Evolutionary conservation across 1,284 basidiomycete species (phyloP).

Genomic region (Malassezia dermatis): DNA sequence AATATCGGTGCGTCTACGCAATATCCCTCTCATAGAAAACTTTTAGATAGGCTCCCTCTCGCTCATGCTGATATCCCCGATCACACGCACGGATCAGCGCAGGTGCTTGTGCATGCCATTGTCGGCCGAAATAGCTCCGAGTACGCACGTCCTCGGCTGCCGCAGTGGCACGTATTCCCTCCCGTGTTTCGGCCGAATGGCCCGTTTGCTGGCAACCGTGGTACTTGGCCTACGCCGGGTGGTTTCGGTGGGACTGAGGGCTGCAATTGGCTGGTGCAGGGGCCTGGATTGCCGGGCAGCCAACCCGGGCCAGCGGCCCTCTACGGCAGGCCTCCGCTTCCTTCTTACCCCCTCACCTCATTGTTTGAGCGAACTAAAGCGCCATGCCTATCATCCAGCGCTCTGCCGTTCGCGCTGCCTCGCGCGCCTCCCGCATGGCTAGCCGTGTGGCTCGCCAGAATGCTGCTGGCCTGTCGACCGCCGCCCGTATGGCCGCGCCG

Average conservation of each 20-base stretch:
- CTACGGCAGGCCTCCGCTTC: not conserved
- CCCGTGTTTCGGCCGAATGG: constrained; percentile 13
- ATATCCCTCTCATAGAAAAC: not conserved
- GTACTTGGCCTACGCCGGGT: constrained; percentile 6
- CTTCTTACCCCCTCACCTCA: constrained; percentile 18
- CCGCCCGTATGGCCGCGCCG: constrained; percentile 24
- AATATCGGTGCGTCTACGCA: too few species aligned
- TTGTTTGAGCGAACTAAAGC: constrained; percentile 17
- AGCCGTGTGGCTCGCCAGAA: constrained; percentile 27
- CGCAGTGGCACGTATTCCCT: not conserved
- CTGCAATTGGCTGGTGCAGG: constrained; percentile 17
- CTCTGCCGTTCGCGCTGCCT: constrained; percentile 34
- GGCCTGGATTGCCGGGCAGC: constrained; percentile 13
- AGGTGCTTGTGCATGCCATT: not conserved
- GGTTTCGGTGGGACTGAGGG: constrained; percentile 12
- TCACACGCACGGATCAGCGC: not conserved
- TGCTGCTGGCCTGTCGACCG: constrained; percentile 31
- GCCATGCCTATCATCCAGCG: constrained; percentile 36
- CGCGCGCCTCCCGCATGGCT: constrained; percentile 28
- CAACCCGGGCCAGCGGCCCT: constrained; percentile 15
- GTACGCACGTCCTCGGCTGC: not conserved
- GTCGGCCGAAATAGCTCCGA: not conserved
- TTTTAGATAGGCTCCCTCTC: not conserved
- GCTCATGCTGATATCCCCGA: not conserved
- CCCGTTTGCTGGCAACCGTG: constrained; percentile 15